Conservation (phyloP, 495 filamentous ascomycete species). For the Xylaria scruposa region DNA sequence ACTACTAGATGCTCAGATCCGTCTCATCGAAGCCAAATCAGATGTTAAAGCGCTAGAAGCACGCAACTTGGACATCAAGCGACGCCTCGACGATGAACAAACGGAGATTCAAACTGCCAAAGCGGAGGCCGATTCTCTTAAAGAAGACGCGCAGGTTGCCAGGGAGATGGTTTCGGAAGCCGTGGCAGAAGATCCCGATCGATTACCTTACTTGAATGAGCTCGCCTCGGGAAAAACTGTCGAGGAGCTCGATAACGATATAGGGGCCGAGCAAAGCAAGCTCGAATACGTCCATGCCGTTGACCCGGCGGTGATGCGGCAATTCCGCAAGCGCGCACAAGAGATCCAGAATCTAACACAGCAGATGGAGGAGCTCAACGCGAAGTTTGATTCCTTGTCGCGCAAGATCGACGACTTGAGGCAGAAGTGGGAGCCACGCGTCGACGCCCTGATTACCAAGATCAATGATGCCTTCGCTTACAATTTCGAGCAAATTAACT, state of each 20-base stretch:
- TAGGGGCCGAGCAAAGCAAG: conserved; percentile 73
- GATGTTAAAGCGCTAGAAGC: conserved; percentile 70
- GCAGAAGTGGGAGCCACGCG: conserved; percentile 79
- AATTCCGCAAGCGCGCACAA: conserved; percentile 74
- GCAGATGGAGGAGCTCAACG: conserved; percentile 55
- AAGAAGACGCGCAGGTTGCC: conserved; percentile 35
- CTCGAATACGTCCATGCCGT: conserved; percentile 82
- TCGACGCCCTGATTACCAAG: conserved; percentile 76
- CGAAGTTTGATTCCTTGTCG: conserved; percentile 54
- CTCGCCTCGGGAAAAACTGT: conserved; percentile 51
- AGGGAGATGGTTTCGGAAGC: conserved; percentile 44
- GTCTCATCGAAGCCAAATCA: conserved; percentile 78
- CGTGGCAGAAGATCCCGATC: conserved; percentile 44
- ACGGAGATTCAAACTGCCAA: conserved; percentile 27
- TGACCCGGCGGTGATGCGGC: conserved; percentile 74
- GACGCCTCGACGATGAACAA: conserved; percentile 56
- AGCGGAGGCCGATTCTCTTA: conserved; percentile 38
- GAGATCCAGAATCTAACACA: conserved; percentile 53
- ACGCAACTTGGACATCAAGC: conserved; percentile 65
- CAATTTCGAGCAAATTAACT: conserved; percentile 92
- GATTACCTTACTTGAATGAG: conserved; percentile 38
- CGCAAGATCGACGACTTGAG: conserved; percentile 61
- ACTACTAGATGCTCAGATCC: conserved; percentile 70
- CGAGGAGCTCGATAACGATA: conserved; percentile 74
- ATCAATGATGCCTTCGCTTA: conserved; percentile 90